phyloP scores from a whole-genome alignment of 306 rosid genomes.

The Fragaria nilgerrensis region DNA sequence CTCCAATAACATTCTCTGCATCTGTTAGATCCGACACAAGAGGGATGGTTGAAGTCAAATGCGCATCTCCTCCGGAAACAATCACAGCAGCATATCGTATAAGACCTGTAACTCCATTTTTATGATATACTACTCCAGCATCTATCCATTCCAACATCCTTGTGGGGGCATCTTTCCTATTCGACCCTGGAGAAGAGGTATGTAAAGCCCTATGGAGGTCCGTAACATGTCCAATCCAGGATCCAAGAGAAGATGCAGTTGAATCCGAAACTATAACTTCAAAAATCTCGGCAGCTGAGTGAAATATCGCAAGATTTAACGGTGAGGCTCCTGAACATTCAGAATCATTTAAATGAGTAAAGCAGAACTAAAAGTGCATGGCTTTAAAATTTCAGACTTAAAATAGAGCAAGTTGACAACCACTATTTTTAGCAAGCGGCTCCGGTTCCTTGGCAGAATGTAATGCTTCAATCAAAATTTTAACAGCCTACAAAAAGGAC shows the following conservation, averaged over 20 bases:
- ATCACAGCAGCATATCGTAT: conserved; percentile 86
- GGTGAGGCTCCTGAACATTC: conserved; percentile 74
- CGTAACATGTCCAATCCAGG: conserved; percentile 88
- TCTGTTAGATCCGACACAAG: conserved; percentile 87
- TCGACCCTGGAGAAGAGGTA: conserved; percentile 92
- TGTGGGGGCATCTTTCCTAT: conserved; percentile 94
- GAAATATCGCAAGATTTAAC: conserved; percentile 80
- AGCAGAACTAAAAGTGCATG: conserved; percentile 23
- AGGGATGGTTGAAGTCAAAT: conserved; percentile 64
- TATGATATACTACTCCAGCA: conserved; percentile 87
- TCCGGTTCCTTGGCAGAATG: conserved; percentile 77
- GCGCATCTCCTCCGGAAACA: conserved; percentile 98
- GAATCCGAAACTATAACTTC: conserved; percentile 94
- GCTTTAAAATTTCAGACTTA: not conserved
- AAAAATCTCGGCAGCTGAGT: conserved; percentile 96
- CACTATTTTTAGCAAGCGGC: conserved; percentile 55
- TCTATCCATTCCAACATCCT: conserved; percentile 97
- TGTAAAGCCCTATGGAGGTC: conserved; percentile 87
- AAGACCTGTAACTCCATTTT: conserved; percentile 88
- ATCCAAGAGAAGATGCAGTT: conserved; percentile 73
- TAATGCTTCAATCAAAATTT: conserved; percentile 74
- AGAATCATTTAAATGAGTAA: conserved; percentile 20
- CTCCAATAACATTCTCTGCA: conserved; percentile 80
- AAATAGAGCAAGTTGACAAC: conserved; percentile 36
- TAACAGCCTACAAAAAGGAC: conserved; percentile 62